Base-by-base conservation (phyloP, 352 stramenopile genomes). In the Labyrinthula sp. region DNA sequence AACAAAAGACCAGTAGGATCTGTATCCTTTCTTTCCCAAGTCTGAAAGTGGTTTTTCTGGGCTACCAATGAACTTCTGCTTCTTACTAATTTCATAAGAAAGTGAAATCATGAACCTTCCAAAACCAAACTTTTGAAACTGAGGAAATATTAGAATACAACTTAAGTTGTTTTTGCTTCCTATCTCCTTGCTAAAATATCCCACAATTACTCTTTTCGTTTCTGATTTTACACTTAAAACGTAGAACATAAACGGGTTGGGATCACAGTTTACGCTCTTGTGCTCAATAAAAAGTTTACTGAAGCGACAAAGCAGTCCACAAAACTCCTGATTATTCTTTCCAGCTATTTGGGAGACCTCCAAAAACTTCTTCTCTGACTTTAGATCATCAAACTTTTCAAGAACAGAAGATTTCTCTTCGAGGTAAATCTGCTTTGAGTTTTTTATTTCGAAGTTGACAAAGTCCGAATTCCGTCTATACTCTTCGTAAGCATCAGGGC, bases 131-230 rank as follows among this genome's bases (percentile, higher is more conserved):
- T 89, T 77, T 64, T 97, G 90, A 60, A 92, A 91, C 61, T 91
- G 93, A 9, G 90, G 90, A 61, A 99, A 93, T 7, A 86, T 97
- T 20, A 98, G 69, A 57, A 99, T 99, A 63, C 90, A 99, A 23
- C 89, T 88, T 25, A 99, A 62, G 61, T 99, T 99, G 52, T 97
- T 74, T 34, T 83, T 71, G 17, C 77, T 94, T 39, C 88, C 71
- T 57, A 97, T 99, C 60, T 99, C 90, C 62, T 99, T 99, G 26
- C 77, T 94, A 62, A 97, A 99, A 62, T 98, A 99, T 8, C 89
- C 90, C 14, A 61, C 55, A 7, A 58, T 40, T 27, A 63, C 52
- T 9, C 46, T 33, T 14, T 60, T 60, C 25, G 62, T 33, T 15
- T 45, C 62, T 60, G 90, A 79, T 2, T 93, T 75, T 54, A 95